phyloP scores from a whole-genome alignment of 257 asterid species.

The Schizonepeta tenuifolia region DNA sequence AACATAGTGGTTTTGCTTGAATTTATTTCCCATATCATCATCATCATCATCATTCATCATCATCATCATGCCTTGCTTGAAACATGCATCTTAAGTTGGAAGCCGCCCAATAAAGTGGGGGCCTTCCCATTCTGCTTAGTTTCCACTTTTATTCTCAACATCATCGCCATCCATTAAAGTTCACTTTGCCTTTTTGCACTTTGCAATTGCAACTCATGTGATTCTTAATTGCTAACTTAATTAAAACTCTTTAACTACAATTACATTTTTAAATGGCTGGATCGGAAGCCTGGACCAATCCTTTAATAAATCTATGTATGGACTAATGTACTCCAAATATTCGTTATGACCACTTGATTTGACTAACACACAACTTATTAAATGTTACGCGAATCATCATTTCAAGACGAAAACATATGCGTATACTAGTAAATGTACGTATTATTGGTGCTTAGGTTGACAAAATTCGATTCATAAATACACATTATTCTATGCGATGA shows the following conservation, averaged over 20 bases:
- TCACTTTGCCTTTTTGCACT: background rate
- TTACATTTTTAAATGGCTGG: background rate
- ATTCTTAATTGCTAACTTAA: background rate
- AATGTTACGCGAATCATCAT: too few relatives aligned
- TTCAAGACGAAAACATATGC: too few relatives aligned
- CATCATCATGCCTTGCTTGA: conserved; percentile 6
- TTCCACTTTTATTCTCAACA: conserved; percentile 2
- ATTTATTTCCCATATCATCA: background rate
- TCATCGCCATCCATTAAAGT: conserved; percentile 6
- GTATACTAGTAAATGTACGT: too few relatives aligned
- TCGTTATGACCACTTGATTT: too few relatives aligned
- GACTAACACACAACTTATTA: too few relatives aligned
- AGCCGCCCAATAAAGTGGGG: conserved; percentile 33
- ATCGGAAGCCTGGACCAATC: background rate
- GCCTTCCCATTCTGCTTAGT: conserved; percentile 1
- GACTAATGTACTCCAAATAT: too few relatives aligned
- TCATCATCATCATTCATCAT: too few relatives aligned
- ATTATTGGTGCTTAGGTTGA: too few relatives aligned
- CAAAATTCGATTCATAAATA: too few relatives aligned
- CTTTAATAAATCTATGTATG: too few relatives aligned
- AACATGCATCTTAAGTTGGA: conserved; percentile 4
- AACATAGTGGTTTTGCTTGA: background rate
- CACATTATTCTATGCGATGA: too few relatives aligned
- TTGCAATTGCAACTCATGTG: background rate
- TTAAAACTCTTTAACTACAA: background rate